Base-by-base conservation (phyloP, 495 filamentous ascomycete genomes). In the Amniculicola lignicola region DNA sequence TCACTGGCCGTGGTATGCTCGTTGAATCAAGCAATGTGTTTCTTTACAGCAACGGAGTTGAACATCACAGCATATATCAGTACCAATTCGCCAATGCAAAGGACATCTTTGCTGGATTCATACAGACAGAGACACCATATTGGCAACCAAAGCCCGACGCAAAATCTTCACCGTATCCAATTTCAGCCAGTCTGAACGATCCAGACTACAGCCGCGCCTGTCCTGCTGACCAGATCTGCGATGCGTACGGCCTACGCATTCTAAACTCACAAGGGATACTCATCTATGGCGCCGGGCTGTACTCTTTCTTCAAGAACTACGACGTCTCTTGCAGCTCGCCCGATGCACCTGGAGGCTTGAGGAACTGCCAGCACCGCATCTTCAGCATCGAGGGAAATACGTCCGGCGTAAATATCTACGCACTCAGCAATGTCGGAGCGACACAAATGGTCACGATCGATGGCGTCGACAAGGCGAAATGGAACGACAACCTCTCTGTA, bases 31-130 rank as follows among this genome's bases (percentile, higher is more conserved):
- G 50, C 35, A 67, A 77, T 19, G 75, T 80, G 21, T 83, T 78
- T 79, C 69, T 84, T 62, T 95, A 84, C 65, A 90, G 85, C 37
- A 93, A 87, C 4, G 79, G 86, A 4, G 84, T 89, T 19, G 92
- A 97, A 74, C 92, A 97, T 75, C 87, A 82, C 65, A 83, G 88
- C 60, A 75, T 97, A 10, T 96, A 96, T 81, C 87, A 58, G 48
- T 59, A 59, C 29, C 85, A 95, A 68, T 73, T 97, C 65, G 73
- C 79, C 57, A 85, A 85, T 58, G 88, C 91, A 1, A 75, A 84
- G 67, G 86, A 92, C 68, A 75, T 95, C 58, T 96, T 88, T 72
- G 86, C 92, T 74, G 86, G 82, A 2, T 72, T 88, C 31, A 92
- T 95, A 61, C 92, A 97, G 72, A 85, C 89, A 16, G 92, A 97